A percentile compares a stretch with the other conserved stretches of the same genome.
Conservation (phyloP, 164 flowering plant species). For the Annona squamosa region DNA sequence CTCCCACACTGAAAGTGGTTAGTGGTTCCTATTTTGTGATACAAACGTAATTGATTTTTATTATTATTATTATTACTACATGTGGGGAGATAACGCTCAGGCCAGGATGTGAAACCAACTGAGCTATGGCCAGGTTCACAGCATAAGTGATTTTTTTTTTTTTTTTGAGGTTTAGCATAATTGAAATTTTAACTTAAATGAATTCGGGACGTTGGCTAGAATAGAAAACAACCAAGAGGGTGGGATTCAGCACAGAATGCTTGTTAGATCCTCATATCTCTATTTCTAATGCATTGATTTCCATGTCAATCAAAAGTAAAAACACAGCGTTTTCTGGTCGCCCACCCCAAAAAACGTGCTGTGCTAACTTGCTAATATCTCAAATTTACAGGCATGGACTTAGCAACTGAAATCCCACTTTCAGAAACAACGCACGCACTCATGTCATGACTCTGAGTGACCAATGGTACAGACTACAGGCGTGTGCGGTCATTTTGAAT, state of each 20-base stretch:
- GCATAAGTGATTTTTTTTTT: no score
- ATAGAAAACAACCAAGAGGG: not conserved
- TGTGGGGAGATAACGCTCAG: no score
- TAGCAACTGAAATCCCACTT: not conserved
- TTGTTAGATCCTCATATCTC: not conserved
- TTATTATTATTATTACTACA: no score
- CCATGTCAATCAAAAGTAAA: not conserved
- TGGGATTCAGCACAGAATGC: not conserved
- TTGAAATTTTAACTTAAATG: no score
- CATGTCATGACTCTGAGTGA: not conserved
- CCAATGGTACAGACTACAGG: conserved; percentile 4
- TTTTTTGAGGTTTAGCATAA: no score
- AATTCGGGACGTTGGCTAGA: no score
- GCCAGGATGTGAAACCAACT: no score
- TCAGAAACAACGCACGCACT: not conserved
- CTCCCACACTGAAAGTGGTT: no score
- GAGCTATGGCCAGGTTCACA: no score
- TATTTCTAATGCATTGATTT: not conserved
- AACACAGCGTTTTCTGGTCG: not conserved
- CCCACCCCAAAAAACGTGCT: not conserved
- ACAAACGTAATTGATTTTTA: no score
- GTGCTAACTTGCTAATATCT: not conserved
- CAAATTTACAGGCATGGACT: not conserved
- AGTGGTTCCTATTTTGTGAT: no score
- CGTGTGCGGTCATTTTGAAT: conserved; percentile 10